A percentile compares a stretch with the other conserved stretches of the same genome.
These are phyloP conservation scores for Casuarina equisetifolia DNA, from an alignment of 306 rosid species.

Conservation along the genomic window DNA sequence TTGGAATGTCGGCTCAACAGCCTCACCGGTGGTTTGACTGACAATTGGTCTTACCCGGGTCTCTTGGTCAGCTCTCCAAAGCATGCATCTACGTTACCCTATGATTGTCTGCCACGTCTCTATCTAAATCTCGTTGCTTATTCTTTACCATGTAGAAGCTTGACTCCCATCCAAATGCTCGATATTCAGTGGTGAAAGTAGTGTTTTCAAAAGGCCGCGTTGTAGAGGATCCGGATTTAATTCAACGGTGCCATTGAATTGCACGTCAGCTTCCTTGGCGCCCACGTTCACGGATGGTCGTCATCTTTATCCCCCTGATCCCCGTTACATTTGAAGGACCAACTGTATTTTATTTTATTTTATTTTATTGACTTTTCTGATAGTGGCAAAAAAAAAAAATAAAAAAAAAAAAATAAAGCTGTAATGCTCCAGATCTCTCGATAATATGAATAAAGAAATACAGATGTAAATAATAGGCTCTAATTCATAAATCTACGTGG, in stretches of 20 bases:
- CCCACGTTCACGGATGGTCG: background rate
- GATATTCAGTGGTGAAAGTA: background rate
- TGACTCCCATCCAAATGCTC: background rate
- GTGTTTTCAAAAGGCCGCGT: background rate
- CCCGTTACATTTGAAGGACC: background rate
- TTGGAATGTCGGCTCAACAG: slow-evolving; percentile 8
- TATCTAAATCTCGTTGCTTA: background rate
- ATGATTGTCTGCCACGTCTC: background rate
- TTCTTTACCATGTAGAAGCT: background rate
- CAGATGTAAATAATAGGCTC: too few species aligned
- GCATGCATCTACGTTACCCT: too few species aligned
- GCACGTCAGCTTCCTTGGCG: slow-evolving; percentile 5
- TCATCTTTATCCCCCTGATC: background rate
- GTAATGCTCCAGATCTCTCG: too few species aligned
- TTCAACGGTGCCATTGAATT: background rate
- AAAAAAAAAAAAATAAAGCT: background rate
- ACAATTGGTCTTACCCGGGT: background rate
- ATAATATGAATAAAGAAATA: too few species aligned
- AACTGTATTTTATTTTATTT: background rate
- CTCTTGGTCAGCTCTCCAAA: background rate
- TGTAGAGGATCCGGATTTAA: background rate
- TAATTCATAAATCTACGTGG: too few species aligned
- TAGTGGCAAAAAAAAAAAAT: background rate
- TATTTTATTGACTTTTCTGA: background rate
- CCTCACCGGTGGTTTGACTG: slow-evolving; percentile 42